Evolutionary conservation across 2,329 filamentous ascomycete species (phyloP).

Genomic region (Neobulgaria alba): DNA sequence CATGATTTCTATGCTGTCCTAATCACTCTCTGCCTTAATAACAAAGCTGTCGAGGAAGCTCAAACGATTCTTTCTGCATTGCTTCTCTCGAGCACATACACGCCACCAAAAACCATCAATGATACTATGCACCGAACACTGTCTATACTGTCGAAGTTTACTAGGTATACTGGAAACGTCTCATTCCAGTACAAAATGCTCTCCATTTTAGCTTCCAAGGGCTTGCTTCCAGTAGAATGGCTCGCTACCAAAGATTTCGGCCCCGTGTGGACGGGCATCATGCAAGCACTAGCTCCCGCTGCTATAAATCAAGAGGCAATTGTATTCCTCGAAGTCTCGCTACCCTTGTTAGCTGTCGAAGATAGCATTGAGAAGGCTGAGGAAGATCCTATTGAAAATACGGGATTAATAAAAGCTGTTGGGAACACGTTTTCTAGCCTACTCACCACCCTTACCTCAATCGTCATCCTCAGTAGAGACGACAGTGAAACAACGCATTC

Average conservation of each 20-base stretch:
- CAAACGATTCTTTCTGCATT: slow-evolving; percentile 33
- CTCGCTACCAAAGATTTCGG: slow-evolving; percentile 35
- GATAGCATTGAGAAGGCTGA: neutral
- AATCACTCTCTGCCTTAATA: slow-evolving; percentile 34
- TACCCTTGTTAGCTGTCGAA: slow-evolving; percentile 26
- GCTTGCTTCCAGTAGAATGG: slow-evolving; percentile 35
- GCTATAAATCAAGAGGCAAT: slow-evolving; percentile 29
- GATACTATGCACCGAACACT: slow-evolving; percentile 27
- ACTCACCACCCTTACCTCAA: slow-evolving; percentile 34
- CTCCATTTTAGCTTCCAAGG: slow-evolving; percentile 29
- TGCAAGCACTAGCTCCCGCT: slow-evolving; percentile 30
- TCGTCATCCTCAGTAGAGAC: slow-evolving; percentile 26
- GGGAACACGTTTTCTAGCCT: slow-evolving; percentile 34
- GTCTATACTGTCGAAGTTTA: slow-evolving; percentile 30
- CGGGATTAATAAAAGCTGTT: slow-evolving; percentile 13
- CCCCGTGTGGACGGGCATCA: slow-evolving; percentile 33
- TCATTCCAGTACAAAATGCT: slow-evolving; percentile 33
- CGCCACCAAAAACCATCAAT: slow-evolving; percentile 29
- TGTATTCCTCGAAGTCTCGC: slow-evolving; percentile 30
- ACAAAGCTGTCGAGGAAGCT: slow-evolving; percentile 33
- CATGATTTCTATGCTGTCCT: slow-evolving; percentile 34
- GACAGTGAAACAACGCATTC: neutral
- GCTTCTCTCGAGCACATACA: slow-evolving; percentile 30
- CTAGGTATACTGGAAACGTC: slow-evolving; percentile 24
- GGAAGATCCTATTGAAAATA: neutral